A percentile compares a stretch with the other conserved stretches of the same genome.
Conservation (phyloP, 2,329 filamentous ascomycete genomes). For the Pseudogymnoascus sp. region DNA sequence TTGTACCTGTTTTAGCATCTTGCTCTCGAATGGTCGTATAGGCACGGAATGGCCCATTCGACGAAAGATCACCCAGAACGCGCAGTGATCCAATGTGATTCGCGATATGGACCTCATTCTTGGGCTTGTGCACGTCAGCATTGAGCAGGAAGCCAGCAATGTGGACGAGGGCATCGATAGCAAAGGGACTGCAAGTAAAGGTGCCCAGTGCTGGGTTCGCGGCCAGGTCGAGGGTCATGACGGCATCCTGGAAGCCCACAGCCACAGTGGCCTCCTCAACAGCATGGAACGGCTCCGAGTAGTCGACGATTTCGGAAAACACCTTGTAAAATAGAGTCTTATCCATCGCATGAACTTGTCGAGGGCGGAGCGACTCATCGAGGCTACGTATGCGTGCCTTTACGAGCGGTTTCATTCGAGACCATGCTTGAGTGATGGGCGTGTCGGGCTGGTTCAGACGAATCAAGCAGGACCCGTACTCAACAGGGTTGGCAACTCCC, state of each 20-base stretch:
- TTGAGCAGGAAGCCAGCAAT: conserved; percentile 51
- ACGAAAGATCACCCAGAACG: background rate
- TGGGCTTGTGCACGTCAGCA: conserved; percentile 44
- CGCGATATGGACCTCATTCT: conserved; percentile 48
- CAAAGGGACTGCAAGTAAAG: conserved; percentile 48
- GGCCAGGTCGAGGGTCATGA: background rate
- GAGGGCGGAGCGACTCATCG: background rate
- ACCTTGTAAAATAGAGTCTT: conserved; percentile 23
- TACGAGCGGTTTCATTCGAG: background rate
- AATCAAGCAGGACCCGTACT: background rate
- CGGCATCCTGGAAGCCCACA: background rate
- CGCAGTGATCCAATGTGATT: conserved; percentile 49
- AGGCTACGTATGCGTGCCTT: background rate
- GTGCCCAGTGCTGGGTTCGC: conserved; percentile 27
- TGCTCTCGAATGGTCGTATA: background rate
- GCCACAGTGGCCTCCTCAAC: conserved; percentile 25
- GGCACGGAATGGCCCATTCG: background rate
- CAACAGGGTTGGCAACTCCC: background rate
- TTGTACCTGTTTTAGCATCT: background rate
- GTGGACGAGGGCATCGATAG: conserved; percentile 48
- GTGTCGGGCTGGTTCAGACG: background rate
- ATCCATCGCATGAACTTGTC: background rate
- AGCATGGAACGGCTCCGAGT: conserved; percentile 23
- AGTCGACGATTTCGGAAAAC: conserved; percentile 25
- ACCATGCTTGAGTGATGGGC: background rate